These are phyloP conservation scores for Boletus fagicola DNA, from an alignment of 768 basidiomycete genomes.

Conservation along the genomic window DNA sequence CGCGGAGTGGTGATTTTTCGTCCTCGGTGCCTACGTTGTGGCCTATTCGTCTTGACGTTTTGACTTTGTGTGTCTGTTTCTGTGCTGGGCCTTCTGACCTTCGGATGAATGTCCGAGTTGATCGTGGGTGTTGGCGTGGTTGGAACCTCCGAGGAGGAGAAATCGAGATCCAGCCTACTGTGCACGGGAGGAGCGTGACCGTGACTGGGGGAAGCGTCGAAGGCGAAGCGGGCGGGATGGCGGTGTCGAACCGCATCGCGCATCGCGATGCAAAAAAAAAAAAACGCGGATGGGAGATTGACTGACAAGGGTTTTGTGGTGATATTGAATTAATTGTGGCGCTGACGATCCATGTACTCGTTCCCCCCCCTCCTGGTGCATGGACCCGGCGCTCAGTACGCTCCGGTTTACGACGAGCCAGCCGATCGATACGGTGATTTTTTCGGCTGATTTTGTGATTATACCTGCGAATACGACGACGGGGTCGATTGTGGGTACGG, in stretches of 20 bases:
- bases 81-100: neutral
- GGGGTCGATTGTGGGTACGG: neutral
- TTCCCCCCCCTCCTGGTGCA: neutral
- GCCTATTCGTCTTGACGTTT: too few relatives aligned
- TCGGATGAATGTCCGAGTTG: constrained; percentile 2
- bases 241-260: constrained; percentile 1
- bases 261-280: neutral
- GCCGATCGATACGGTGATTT: constrained; percentile 35
- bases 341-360: neutral
- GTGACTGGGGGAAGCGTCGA: constrained; percentile 1
- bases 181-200: neutral
- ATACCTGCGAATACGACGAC: constrained; percentile 19
- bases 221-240: constrained; percentile 12
- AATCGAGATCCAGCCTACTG: constrained; percentile 17
- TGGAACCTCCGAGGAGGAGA: constrained; percentile 12
- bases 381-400: constrained; percentile 13
- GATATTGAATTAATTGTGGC: neutral
- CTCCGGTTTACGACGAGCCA: constrained; percentile 33
- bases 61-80: neutral
- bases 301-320: neutral
- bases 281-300: constrained; percentile 11
- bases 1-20: too few relatives aligned
- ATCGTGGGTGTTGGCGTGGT: constrained; percentile 10
- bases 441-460: constrained; percentile 53
- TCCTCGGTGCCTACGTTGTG: too few relatives aligned